Evolutionary conservation across 257 asterid species (phyloP), one percentile per base, ranked within the genome.

Genomic region (Paulownia fortunei): DNA sequence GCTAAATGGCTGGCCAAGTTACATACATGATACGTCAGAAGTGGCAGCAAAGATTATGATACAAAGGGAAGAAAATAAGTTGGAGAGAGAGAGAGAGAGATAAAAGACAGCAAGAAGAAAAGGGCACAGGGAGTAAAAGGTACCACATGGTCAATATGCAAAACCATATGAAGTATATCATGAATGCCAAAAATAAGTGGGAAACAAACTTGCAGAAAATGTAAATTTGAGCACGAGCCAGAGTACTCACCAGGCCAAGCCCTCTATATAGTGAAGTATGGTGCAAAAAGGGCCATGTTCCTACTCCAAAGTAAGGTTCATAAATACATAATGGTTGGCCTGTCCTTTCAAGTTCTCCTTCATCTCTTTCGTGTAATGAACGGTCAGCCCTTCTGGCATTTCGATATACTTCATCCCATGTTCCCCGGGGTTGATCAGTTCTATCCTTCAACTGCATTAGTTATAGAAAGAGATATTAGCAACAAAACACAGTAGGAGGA

Each of bases 201-300:
- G 24, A 15, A 47, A 15, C 49, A 44, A 68, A 23, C 26, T n/a
- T 73, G 44, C 56, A 27, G 47, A 71, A 34, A 32, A 52, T 1
- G 49, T 9, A 10, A n/a, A n/a, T 36, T 60, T 24, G 44, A 12
- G 42, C 46, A 23, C 0, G 44, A 67, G 30, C 63, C 60, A 34
- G 69, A 72, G 63, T 39, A 79, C 96, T 84, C 74, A 96, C 97
- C 83, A 96, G 83, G 72, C 97, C 92, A 59, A 96, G 79, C 58
- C 99, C 99, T 65, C 99, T 91, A 67, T 96, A 96, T 8, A 96
- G 92, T 46, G 99, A 91, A 66, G 88, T 82, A 69, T 16, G 72
- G 81, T 94, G 99, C 89, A 96, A 85, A 84, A 96, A 96, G 75
- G 93, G 97, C 99, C 98, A 96, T 36, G 93, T 86, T 81, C 99